These are phyloP conservation scores for Exophiala mesophila DNA, from an alignment of 2,329 filamentous ascomycete genomes.

Conservation along the genomic window DNA sequence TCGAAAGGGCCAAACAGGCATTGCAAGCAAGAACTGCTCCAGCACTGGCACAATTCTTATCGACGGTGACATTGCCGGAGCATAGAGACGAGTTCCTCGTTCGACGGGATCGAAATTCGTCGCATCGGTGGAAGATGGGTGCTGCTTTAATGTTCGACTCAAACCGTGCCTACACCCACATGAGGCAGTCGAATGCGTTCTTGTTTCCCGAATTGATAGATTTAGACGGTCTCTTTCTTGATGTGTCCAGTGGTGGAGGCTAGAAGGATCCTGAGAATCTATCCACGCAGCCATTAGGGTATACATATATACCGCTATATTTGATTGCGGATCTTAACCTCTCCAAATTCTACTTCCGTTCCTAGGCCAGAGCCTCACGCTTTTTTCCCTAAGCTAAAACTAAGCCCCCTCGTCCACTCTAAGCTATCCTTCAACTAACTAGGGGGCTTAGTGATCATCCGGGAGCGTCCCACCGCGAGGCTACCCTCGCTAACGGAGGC, in stretches of 20 bases:
- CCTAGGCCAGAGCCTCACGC: no score
- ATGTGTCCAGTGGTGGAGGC: background rate
- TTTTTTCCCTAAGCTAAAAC: no score
- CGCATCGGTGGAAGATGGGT: constrained; percentile 8
- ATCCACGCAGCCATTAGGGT: no score
- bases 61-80: constrained; percentile 8
- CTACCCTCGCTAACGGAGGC: no score
- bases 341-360: no score
- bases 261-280: no score
- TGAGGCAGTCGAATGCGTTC: constrained; percentile 2
- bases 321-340: no score
- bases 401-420: no score
- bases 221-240: constrained; percentile 2
- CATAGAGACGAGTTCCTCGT: constrained; percentile 8
- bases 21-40: constrained; percentile 1
- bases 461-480: no score
- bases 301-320: no score
- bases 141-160: constrained; percentile 9
- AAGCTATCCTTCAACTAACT: no score
- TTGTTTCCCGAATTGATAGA: constrained; percentile 10
- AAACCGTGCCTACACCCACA: constrained; percentile 2
- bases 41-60: constrained; percentile 1
- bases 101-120: constrained; percentile 5
- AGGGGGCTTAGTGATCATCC: no score
- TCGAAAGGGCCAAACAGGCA: constrained; percentile 8